Evolutionary conservation across 2,329 filamentous ascomycete genomes (phyloP).

Genomic region (Diaporthe sp.): DNA sequence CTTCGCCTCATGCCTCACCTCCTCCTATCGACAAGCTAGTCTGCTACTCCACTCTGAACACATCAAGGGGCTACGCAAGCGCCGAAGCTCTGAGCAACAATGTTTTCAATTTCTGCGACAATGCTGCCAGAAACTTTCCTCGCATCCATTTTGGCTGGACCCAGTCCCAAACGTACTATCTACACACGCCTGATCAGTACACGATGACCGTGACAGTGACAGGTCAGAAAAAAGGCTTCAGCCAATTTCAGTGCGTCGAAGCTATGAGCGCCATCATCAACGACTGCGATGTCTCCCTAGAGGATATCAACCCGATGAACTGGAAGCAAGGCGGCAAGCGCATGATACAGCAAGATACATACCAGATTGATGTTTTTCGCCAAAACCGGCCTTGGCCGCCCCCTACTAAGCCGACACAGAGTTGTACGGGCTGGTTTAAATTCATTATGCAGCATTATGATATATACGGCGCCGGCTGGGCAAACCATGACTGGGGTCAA

Average conservation of each 20-base stretch:
- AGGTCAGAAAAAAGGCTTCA: slow-evolving; percentile 2
- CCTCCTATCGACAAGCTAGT: too few relatives aligned
- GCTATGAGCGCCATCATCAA: slow-evolving; percentile 17
- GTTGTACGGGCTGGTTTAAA: not conserved
- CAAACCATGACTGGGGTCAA: slow-evolving; percentile 4
- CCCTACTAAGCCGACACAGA: slow-evolving; percentile 10
- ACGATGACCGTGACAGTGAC: slow-evolving; percentile 7
- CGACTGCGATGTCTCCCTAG: slow-evolving; percentile 11
- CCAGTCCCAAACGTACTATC: slow-evolving; percentile 15
- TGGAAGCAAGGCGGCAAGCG: slow-evolving; percentile 21
- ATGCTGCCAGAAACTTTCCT: too few relatives aligned
- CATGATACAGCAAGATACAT: slow-evolving; percentile 1
- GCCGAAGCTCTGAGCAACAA: too few relatives aligned
- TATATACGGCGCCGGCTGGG: slow-evolving; percentile 19
- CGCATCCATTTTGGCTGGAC: not conserved
- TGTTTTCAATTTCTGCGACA: too few relatives aligned
- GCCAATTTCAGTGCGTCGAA: slow-evolving; percentile 1
- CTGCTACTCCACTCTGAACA: too few relatives aligned
- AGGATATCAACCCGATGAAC: slow-evolving; percentile 2
- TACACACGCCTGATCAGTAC: slow-evolving; percentile 19
- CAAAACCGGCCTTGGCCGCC: slow-evolving; percentile 6
- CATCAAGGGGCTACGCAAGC: too few relatives aligned
- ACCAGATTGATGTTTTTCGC: slow-evolving; percentile 16
- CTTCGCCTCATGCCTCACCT: too few relatives aligned
- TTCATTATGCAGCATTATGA: slow-evolving; percentile 16